Evolutionary conservation across 2,329 filamentous ascomycete genomes (phyloP).

Genomic region (Fusarium virguliforme): DNA sequence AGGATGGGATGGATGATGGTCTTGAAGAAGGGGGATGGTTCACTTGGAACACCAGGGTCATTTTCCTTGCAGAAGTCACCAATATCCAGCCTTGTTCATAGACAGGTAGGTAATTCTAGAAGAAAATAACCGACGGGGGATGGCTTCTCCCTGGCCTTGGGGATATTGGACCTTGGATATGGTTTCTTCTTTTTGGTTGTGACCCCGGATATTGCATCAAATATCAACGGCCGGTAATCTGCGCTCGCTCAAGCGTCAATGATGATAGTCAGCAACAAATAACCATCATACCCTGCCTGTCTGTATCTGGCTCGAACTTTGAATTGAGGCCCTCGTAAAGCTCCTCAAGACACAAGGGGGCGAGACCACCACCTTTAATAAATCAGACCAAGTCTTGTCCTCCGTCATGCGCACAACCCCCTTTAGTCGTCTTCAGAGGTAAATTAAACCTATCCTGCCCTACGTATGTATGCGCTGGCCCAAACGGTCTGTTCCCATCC

Average conservation of each 20-base stretch:
- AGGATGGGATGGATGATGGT: not conserved
- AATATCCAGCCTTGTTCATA: not conserved
- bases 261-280: conserved; percentile 1
- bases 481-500: conserved; percentile 28
- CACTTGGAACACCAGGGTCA: conserved; percentile 5
- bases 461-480: conserved; percentile 16
- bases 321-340: not conserved
- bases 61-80: conserved; percentile 13
- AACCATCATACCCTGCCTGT: not conserved
- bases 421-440: conserved; percentile 4
- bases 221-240: conserved; percentile 43
- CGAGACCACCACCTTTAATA: conserved; percentile 33
- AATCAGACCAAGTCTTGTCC: conserved; percentile 35
- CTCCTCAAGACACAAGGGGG: conserved; percentile 17
- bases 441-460: conserved; percentile 9
- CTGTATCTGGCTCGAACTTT: not conserved
- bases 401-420: conserved; percentile 30
- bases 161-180: not conserved
- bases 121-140: not conserved
- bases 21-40: conserved; percentile 8
- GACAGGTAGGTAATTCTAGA: not conserved
- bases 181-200: conserved; percentile 3
- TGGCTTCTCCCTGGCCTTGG: not conserved
- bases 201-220: conserved; percentile 16
- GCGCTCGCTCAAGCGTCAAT: conserved; percentile 40